These are phyloP conservation scores for Phtheirospermum japonicum DNA, from an alignment of 257 asterid species.

Conservation along the genomic window DNA sequence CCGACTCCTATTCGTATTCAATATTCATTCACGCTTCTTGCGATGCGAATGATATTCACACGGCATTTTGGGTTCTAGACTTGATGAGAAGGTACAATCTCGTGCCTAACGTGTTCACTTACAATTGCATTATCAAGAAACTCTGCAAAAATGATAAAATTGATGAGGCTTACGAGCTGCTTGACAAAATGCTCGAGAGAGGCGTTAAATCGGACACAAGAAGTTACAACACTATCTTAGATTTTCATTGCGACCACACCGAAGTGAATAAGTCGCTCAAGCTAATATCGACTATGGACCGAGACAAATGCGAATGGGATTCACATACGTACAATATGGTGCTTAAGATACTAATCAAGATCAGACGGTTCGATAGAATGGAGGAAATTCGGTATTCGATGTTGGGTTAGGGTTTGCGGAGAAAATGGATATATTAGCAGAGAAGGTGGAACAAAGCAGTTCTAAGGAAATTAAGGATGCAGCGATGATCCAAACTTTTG, in stretches of 20 bases:
- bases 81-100: too few relatives aligned
- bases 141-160: constrained; percentile 63
- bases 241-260: too few relatives aligned
- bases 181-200: too few relatives aligned
- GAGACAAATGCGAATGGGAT: constrained; percentile 44
- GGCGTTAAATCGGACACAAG: too few relatives aligned
- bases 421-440: constrained; percentile 62
- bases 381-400: constrained; percentile 67
- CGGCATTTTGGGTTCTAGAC: too few relatives aligned
- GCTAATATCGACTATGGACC: constrained; percentile 64
- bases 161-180: constrained; percentile 70
- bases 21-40: too few relatives aligned
- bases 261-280: constrained; percentile 56
- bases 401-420: constrained; percentile 73
- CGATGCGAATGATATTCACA: too few relatives aligned
- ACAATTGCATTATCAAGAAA: constrained; percentile 60
- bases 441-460: constrained; percentile 79
- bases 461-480: constrained; percentile 55
- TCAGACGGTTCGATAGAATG: constrained; percentile 74
- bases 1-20: too few relatives aligned
- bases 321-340: constrained; percentile 75
- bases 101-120: too few relatives aligned
- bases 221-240: too few relatives aligned
- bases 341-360: constrained; percentile 76
- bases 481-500: too few relatives aligned